Evolutionary conservation across 805 yeast species (phyloP).

Genomic region (Tetrapisispora phaffii): DNA sequence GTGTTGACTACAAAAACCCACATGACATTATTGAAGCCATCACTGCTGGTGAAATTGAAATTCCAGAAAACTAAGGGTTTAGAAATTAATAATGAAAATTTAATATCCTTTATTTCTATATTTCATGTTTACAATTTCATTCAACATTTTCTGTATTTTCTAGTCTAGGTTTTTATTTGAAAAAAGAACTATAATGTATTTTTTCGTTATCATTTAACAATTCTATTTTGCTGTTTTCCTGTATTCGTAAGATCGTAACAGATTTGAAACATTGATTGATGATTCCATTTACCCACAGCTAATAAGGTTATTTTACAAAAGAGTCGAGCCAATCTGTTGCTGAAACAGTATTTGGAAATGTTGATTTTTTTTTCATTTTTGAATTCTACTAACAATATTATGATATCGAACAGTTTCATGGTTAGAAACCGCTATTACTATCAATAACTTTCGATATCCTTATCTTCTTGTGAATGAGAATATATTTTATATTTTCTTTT

Average conservation of each 20-base stretch:
- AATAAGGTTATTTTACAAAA: too few relatives aligned
- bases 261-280: background rate
- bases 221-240: background rate
- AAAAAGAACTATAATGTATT: slow-evolving; percentile 3
- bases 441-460: background rate
- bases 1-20: slow-evolving; percentile 98
- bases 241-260: background rate
- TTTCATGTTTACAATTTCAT: slow-evolving; percentile 3
- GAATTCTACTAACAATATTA: background rate
- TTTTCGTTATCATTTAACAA: slow-evolving; percentile 1
- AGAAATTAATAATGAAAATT: slow-evolving; percentile 1
- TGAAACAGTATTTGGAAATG: background rate
- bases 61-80: slow-evolving; percentile 29
- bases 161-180: slow-evolving; percentile 5
- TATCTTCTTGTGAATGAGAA: background rate
- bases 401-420: background rate
- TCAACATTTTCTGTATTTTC: slow-evolving; percentile 5
- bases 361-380: background rate
- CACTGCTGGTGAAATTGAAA: slow-evolving; percentile 94
- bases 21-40: slow-evolving; percentile 98
- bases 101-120: slow-evolving; percentile 3
- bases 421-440: background rate
- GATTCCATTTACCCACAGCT: background rate
- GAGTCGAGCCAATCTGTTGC: background rate
- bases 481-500: background rate